Percentiles rank a stretch among this genome's conserved stretches.
phyloP scores from a whole-genome alignment of 257 asterid genomes.

The Scutellaria barbata region DNA sequence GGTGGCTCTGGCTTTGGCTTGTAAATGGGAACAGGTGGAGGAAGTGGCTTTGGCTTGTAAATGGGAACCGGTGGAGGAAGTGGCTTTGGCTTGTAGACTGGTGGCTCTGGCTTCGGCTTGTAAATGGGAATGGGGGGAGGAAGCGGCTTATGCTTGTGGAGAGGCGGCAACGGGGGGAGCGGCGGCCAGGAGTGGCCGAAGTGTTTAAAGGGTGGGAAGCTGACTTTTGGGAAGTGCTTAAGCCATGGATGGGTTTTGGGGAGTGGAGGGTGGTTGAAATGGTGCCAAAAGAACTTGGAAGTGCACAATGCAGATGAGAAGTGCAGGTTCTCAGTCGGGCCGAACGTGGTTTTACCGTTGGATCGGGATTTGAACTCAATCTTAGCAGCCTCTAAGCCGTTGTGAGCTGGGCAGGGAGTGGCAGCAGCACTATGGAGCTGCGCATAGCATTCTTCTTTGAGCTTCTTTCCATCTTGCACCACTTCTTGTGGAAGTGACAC shows the following conservation, averaged over 20 bases:
- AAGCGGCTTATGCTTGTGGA: conserved; percentile 22
- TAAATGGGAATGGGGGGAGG: conserved; percentile 38
- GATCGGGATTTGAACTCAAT: conserved; percentile 47
- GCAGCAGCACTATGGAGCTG: conserved; percentile 79
- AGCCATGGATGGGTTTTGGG: conserved; percentile 52
- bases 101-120: conserved; percentile 35
- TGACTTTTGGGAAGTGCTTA: conserved; percentile 42
- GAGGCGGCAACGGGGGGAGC: conserved; percentile 54
- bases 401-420: conserved; percentile 70
- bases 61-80: conserved; percentile 38
- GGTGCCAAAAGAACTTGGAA: conserved; percentile 78
- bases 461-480: conserved; percentile 47
- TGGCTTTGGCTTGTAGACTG: not conserved
- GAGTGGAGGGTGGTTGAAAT: conserved; percentile 59
- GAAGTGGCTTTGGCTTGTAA: conserved; percentile 33
- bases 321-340: conserved; percentile 50
- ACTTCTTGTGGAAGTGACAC: conserved; percentile 55
- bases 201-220: conserved; percentile 43
- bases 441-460: conserved; percentile 76
- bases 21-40: too few species aligned
- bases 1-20: conserved; percentile 37
- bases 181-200: conserved; percentile 46
- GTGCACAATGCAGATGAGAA: conserved; percentile 78
- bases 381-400: conserved; percentile 64
- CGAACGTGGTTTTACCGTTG: conserved; percentile 50